A percentile compares a stretch with the other conserved stretches of the same genome.
These are phyloP conservation scores for Mimosa bimucronata DNA, from an alignment of 306 rosid species.

Conservation along the genomic window DNA sequence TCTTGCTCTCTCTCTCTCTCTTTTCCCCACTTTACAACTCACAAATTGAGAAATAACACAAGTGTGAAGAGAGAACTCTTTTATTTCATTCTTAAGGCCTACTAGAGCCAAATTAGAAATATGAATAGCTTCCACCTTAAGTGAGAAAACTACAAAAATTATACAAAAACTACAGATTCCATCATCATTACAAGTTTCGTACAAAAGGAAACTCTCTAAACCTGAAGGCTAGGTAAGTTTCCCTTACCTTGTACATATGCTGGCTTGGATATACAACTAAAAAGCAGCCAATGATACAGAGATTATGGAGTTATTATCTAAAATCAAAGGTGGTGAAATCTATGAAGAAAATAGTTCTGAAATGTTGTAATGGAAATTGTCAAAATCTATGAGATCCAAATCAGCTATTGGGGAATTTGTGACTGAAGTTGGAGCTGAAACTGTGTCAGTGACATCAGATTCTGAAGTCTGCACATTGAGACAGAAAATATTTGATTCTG, in stretches of 20 bases:
- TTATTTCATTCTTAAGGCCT: neutral
- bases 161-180: neutral
- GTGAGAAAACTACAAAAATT: neutral
- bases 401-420: conserved; percentile 66
- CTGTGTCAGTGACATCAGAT: conserved; percentile 59
- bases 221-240: conserved; percentile 27
- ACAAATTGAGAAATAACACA: neutral
- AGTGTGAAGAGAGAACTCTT: neutral
- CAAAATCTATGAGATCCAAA: conserved; percentile 56
- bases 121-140: neutral
- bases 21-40: no score
- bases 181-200: conserved; percentile 34
- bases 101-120: neutral
- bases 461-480: conserved; percentile 58
- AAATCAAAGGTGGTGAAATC: neutral
- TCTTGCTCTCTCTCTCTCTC: no score
- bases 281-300: conserved; percentile 6
- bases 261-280: conserved; percentile 27
- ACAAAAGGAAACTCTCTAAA: conserved; percentile 36
- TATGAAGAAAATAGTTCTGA: conserved; percentile 40
- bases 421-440: conserved; percentile 69
- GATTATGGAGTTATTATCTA: neutral
- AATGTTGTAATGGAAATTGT: conserved; percentile 47
- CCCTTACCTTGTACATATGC: conserved; percentile 15
- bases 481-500: conserved; percentile 59